Conservation (phyloP, 352 stramenopile genomes). For the Phytophthora gonapodyides region DNA sequence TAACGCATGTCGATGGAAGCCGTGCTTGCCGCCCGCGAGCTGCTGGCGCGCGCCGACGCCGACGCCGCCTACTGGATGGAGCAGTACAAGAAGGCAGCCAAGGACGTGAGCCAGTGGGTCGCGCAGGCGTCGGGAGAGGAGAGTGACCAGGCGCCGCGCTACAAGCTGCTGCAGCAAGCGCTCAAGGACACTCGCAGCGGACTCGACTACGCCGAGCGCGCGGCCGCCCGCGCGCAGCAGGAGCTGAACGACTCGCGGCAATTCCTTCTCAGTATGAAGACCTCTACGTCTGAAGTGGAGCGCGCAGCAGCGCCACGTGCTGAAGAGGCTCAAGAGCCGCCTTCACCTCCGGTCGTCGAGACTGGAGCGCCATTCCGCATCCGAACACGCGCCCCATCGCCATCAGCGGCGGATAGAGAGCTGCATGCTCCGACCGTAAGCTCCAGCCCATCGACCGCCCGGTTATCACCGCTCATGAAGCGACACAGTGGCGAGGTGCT, state of each 20-base stretch:
- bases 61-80: slow-evolving; percentile 27
- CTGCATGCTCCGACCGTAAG: too few species aligned
- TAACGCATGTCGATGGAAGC: neutral
- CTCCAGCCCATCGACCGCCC: too few species aligned
- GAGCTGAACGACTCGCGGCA: slow-evolving; percentile 22
- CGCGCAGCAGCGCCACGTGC: neutral
- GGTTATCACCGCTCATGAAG: slow-evolving; percentile 6
- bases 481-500: slow-evolving; percentile 4
- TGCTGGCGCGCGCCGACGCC: slow-evolving; percentile 4
- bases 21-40: slow-evolving; percentile 5
- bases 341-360: too few species aligned
- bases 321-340: too few species aligned
- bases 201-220: slow-evolving; percentile 23
- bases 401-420: too few species aligned
- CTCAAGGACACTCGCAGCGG: slow-evolving; percentile 27
- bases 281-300: neutral
- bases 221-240: slow-evolving; percentile 19
- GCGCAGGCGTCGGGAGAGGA: neutral
- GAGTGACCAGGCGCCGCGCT: slow-evolving; percentile 9
- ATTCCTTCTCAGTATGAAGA: slow-evolving; percentile 12
- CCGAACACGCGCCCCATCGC: neutral
- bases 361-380: neutral
- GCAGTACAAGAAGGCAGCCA: slow-evolving; percentile 18
- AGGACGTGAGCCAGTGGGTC: slow-evolving; percentile 12
- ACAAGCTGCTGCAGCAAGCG: slow-evolving; percentile 21